phyloP scores from a whole-genome alignment of 225 moss, liverwort and hornwort genomes.

The Straminergon stramineum region DNA sequence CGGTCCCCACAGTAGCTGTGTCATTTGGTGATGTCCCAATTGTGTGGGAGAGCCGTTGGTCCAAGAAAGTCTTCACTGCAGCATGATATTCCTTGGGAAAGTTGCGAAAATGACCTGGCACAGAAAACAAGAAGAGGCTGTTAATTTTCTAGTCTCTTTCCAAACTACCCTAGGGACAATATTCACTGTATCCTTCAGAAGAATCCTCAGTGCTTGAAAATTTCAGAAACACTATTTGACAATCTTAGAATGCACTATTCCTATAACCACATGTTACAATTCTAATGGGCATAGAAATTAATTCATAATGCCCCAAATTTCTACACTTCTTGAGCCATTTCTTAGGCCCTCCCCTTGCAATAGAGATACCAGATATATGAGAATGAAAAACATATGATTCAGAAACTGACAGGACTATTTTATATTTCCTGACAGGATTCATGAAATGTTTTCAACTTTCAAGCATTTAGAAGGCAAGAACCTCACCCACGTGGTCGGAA shows the following conservation, averaged over 20 bases:
- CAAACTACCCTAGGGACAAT: background rate
- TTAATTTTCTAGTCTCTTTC: background rate
- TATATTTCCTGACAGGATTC: background rate
- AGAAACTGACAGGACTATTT: background rate
- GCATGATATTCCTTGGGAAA: slow-evolving; percentile 48
- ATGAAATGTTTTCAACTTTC: background rate
- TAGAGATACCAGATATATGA: background rate
- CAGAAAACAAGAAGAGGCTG: background rate
- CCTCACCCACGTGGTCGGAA: slow-evolving; percentile 72
- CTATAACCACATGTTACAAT: background rate
- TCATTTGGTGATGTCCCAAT: background rate
- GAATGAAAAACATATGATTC: background rate
- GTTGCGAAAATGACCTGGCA: slow-evolving; percentile 55
- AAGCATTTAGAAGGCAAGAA: background rate
- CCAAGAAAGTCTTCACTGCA: slow-evolving; percentile 52
- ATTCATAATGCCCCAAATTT: background rate
- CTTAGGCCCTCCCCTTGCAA: background rate
- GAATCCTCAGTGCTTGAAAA: background rate
- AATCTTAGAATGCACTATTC: background rate
- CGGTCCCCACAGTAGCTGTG: background rate
- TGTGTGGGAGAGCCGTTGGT: background rate
- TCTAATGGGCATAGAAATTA: background rate
- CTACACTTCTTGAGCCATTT: background rate
- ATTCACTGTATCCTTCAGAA: background rate
- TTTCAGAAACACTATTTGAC: background rate